Percentiles rank a stretch among this genome's conserved stretches.
Conservation (phyloP, 139 green algal genomes). For the Coccomyxa sp. region DNA sequence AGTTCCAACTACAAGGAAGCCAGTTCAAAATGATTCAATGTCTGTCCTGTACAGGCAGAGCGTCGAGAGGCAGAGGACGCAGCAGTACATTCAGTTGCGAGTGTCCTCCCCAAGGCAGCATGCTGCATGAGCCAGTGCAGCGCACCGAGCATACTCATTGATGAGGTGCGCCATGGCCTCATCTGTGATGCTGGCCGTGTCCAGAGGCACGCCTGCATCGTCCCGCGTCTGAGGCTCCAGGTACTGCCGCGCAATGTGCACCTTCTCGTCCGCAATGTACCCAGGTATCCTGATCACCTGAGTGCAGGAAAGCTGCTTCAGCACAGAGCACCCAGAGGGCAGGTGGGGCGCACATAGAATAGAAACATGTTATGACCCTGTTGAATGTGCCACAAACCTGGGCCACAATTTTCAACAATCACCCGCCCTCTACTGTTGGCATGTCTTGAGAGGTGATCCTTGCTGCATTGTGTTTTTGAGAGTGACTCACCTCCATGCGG, state of each 20-base stretch:
- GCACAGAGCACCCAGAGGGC: no score
- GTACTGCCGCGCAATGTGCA: conserved; percentile 86
- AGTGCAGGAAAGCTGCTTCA: no score
- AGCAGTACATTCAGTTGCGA: no score
- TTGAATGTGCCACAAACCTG: no score
- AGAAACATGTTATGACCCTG: no score
- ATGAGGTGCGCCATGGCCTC: conserved; percentile 77
- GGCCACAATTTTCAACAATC: no score
- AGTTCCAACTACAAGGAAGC: no score
- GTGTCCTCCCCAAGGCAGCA: no score
- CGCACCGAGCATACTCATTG: conserved; percentile 65
- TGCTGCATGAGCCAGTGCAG: neutral
- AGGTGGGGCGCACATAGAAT: no score
- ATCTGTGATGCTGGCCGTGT: conserved; percentile 64
- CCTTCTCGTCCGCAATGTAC: conserved; percentile 94
- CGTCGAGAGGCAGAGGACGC: no score
- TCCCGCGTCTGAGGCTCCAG: conserved; percentile 72
- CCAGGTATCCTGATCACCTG: conserved; percentile 69
- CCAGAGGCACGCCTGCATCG: conserved; percentile 68
- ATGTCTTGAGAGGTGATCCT: neutral
- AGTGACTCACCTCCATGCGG: conserved; percentile 90
- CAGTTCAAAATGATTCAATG: no score
- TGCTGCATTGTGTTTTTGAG: neutral
- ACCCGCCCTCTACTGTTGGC: neutral
- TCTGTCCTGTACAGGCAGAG: no score